Conservation (phyloP, 2,329 filamentous ascomycete species). For the Rhexocercosporidium sp. region DNA sequence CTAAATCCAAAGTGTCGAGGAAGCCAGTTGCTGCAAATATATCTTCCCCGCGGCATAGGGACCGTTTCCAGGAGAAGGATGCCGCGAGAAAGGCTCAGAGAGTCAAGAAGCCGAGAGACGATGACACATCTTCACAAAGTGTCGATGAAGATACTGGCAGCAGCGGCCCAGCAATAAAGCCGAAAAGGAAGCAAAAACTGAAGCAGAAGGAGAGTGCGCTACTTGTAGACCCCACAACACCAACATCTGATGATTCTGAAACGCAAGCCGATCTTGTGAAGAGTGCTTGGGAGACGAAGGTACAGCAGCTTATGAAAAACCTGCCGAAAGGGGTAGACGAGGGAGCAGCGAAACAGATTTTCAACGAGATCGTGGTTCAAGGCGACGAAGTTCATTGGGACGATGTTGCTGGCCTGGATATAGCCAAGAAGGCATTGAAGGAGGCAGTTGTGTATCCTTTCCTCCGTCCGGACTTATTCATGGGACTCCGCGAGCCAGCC, state of each 20-base stretch:
- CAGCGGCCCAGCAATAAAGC: slow-evolving; percentile 31
- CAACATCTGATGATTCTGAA: slow-evolving; percentile 55
- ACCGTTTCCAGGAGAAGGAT: slow-evolving; percentile 37
- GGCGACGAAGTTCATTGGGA: slow-evolving; percentile 95
- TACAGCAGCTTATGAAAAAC: slow-evolving; percentile 72
- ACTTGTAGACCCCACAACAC: slow-evolving; percentile 45
- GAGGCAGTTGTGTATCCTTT: slow-evolving; percentile 98
- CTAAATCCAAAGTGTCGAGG: slow-evolving; percentile 33
- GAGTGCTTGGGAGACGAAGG: slow-evolving; percentile 64
- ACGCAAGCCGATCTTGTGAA: slow-evolving; percentile 50
- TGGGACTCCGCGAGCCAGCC: slow-evolving; percentile 91
- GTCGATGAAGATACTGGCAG: slow-evolving; percentile 41
- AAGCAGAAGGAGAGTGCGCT: slow-evolving; percentile 44
- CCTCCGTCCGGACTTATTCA: slow-evolving; percentile 91
- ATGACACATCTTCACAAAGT: slow-evolving; percentile 40
- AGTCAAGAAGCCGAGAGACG: slow-evolving; percentile 29
- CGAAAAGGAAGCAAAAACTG: slow-evolving; percentile 37
- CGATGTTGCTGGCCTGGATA: slow-evolving; percentile 88
- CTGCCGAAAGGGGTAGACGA: slow-evolving; percentile 84
- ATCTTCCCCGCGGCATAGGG: slow-evolving; percentile 41
- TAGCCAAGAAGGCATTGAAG: slow-evolving; percentile 89
- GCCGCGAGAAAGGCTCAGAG: slow-evolving; percentile 31
- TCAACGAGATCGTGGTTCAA: slow-evolving; percentile 94
- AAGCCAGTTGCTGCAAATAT: slow-evolving; percentile 43
- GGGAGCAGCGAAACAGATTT: slow-evolving; percentile 83